Percentiles rank a stretch among this genome's conserved stretches.
phyloP scores from a whole-genome alignment of 2,329 filamentous ascomycete species.

The Bipolaris oryzae region DNA sequence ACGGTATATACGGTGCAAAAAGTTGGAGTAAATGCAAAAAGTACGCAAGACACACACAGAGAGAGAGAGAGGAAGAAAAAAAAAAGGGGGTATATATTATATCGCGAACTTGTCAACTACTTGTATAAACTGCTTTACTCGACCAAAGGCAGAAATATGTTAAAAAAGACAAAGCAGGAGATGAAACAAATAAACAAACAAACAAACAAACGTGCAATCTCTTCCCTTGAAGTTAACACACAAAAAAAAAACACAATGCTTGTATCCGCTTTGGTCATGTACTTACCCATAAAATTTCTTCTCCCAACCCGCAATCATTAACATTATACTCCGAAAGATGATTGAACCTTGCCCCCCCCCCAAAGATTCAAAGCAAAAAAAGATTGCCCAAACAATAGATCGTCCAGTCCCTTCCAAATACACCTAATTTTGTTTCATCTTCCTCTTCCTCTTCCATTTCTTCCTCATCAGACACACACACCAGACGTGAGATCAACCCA shows the following conservation, averaged over 20 bases:
- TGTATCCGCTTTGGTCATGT: not conserved
- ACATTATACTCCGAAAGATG: not conserved
- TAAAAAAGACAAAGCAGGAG: not conserved
- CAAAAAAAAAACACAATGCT: too few species aligned
- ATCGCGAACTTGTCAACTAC: not conserved
- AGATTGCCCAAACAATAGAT: not conserved
- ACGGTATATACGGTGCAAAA: not conserved
- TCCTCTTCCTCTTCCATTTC: not conserved
- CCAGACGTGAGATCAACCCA: not conserved
- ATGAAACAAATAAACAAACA: not conserved
- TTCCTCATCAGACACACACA: not conserved
- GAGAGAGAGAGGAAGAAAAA: constrained; percentile 1
- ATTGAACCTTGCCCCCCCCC: not conserved
- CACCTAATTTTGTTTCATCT: too few species aligned
- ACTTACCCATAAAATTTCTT: not conserved
- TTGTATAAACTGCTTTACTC: not conserved
- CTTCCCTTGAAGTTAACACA: too few species aligned
- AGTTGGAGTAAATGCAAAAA: too few species aligned
- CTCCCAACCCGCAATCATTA: not conserved
- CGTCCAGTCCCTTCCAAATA: not conserved
- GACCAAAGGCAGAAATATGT: not conserved
- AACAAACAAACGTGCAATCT: not conserved
- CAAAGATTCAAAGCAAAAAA: too few species aligned
- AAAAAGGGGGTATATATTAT: constrained; percentile 7
- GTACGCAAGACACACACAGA: not conserved